phyloP scores from a whole-genome alignment of 1,139 yeast genomes.

The Hemisphaericaspora subhashii region DNA sequence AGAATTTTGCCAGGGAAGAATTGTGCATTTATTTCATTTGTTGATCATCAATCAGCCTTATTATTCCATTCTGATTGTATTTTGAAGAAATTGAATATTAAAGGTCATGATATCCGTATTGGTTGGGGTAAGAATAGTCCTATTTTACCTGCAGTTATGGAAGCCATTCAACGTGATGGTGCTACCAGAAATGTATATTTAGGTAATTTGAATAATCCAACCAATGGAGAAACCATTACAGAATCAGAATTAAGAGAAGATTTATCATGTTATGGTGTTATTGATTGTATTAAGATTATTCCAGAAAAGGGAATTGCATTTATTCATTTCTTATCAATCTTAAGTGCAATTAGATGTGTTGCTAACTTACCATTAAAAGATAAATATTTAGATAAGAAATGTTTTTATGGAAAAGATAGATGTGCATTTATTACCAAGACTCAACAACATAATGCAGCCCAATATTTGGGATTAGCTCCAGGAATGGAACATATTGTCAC shows the following conservation, averaged over 20 bases:
- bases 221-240: conserved; percentile 48
- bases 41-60: conserved; percentile 61
- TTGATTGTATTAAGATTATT: conserved; percentile 57
- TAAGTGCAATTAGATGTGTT: conserved; percentile 60
- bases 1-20: conserved; percentile 55
- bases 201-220: conserved; percentile 62
- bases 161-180: conserved; percentile 78
- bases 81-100: conserved; percentile 54
- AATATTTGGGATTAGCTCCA: conserved; percentile 86
- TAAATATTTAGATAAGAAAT: conserved; percentile 55
- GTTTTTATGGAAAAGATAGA: conserved; percentile 63
- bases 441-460: conserved; percentile 96
- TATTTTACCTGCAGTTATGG: conserved; percentile 65
- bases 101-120: conserved; percentile 58
- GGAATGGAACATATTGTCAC: conserved; percentile 84
- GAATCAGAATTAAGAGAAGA: conserved; percentile 57
- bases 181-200: conserved; percentile 91
- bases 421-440: conserved; percentile 84
- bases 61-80: conserved; percentile 63
- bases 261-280: conserved; percentile 51
- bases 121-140: conserved; percentile 72
- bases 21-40: conserved; percentile 63
- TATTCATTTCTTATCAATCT: conserved; percentile 57
- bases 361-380: conserved; percentile 55
- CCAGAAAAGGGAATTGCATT: conserved; percentile 63